A percentile compares a stretch with the other conserved stretches of the same genome.
These are phyloP conservation scores for Penicillium cinerascens DNA, from an alignment of 495 filamentous ascomycete genomes.

Conservation along the genomic window DNA sequence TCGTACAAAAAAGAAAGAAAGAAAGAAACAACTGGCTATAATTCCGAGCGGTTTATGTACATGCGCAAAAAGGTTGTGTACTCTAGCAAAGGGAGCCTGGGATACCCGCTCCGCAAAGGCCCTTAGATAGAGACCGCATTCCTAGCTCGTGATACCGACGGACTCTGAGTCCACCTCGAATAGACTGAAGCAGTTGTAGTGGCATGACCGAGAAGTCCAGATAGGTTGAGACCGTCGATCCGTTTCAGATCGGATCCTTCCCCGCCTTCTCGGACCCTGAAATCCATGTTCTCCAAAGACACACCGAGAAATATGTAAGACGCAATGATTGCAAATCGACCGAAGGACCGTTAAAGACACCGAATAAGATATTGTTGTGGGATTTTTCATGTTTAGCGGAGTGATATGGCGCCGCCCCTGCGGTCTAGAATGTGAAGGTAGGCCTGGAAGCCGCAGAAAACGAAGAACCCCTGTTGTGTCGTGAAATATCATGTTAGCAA, in stretches of 20 bases:
- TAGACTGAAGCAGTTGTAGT: background rate
- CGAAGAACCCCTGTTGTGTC: conserved; percentile 66
- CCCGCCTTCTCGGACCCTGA: conserved; percentile 7
- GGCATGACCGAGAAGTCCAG: background rate
- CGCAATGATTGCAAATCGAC: conserved; percentile 18
- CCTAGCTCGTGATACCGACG: background rate
- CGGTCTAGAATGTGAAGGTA: conserved; percentile 72
- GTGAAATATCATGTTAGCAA: conserved; percentile 1
- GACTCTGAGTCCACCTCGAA: conserved; percentile 2
- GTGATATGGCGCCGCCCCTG: conserved; percentile 75
- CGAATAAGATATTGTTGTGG: conserved; percentile 15
- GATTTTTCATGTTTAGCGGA: conserved; percentile 42
- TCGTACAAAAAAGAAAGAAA: background rate
- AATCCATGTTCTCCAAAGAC: conserved; percentile 11
- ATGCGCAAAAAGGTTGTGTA: conserved; percentile 13
- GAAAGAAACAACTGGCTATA: conserved; percentile 8
- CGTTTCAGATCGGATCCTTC: conserved; percentile 8
- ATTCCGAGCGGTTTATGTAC: conserved; percentile 28
- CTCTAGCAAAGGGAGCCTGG: conserved; percentile 11
- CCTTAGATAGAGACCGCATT: conserved; percentile 11
- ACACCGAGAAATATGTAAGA: conserved; percentile 22
- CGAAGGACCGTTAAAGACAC: conserved; percentile 15
- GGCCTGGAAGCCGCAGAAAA: conserved; percentile 86
- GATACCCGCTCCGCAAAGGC: conserved; percentile 22
- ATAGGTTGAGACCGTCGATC: conserved; percentile 6